Base-by-base conservation (phyloP, 2,329 filamentous ascomycete species). In the Sporothrix schenckii region DNA sequence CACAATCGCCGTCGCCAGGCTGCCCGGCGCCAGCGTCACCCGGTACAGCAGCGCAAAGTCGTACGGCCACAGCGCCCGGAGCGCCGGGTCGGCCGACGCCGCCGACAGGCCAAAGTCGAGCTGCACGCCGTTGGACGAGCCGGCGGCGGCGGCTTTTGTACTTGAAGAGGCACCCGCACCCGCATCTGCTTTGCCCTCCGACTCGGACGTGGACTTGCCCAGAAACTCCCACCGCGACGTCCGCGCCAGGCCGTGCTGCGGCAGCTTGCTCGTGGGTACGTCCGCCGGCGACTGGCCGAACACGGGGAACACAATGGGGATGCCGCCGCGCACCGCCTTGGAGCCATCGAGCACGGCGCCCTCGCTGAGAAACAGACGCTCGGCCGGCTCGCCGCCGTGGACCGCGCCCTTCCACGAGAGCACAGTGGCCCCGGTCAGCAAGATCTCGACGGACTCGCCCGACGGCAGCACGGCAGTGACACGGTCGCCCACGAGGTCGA, bases 191-290 rank as follows among this genome's bases (percentile, higher is more conserved):
- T 34, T 44, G 19, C 39, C 39, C 39, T 63, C 58, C 58, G 83
- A 86, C 79, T 93, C 90, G 6, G 87, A 88, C n/a, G 87, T 89
- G 7, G 90, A 92, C 82, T 94, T 96, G 77, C 94, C 94, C 67
- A 99, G 86, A 79, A 95, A 97, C 80, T 98, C 94, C 95, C 95
- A 99, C 73, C 87, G 87, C 60, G 90, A 92, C 77, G 88, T 94
- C 76, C 95, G 92, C 52, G 94, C 95, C 81, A 99, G 97, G 75
- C 95, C 95, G 83, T 98, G 95, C 82, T 97, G 94, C 3, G 94
- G 90, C 34, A 99, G 90, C 74, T 87, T 83, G 67, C 88, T 88
- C 39, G 93, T 95, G n/a, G 91, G 86, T 74, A 91, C 88, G 79
- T 94, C 89, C 74, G 89, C 85, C 14, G 76, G 73, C 54, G 91